Percentiles rank a stretch among this genome's conserved stretches.
phyloP scores from a whole-genome alignment of 495 filamentous ascomycete species.

The Massariosphaeria phaeospora region DNA sequence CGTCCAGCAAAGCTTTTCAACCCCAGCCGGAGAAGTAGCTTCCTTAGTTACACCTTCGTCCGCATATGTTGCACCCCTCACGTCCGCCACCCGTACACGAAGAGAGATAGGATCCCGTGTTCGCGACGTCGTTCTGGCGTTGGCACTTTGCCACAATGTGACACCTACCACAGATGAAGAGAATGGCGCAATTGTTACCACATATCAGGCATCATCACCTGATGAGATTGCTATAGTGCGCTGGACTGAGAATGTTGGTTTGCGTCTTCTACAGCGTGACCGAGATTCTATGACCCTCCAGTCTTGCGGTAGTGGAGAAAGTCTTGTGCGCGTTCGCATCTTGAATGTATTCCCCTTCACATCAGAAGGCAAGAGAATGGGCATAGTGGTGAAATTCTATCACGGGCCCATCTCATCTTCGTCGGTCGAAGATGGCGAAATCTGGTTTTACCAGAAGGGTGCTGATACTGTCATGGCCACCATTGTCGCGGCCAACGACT shows the following conservation, averaged over 20 bases:
- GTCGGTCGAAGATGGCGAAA: constrained; percentile 52
- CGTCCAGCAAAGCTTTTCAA: constrained; percentile 72
- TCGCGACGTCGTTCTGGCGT: constrained; percentile 80
- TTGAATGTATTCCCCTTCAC: constrained; percentile 97
- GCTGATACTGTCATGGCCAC: constrained; percentile 95
- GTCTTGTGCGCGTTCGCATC: constrained; percentile 81
- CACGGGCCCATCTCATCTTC: constrained; percentile 41
- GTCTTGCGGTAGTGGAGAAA: constrained; percentile 66
- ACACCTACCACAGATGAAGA: constrained; percentile 86
- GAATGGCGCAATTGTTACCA: constrained; percentile 68
- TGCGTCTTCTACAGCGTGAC: constrained; percentile 80
- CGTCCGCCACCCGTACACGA: constrained; percentile 67
- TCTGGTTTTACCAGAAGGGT: constrained; percentile 99
- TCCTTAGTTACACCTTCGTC: constrained; percentile 70
- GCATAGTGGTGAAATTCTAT: constrained; percentile 83
- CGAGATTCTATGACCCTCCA: constrained; percentile 77
- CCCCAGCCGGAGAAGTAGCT: constrained; percentile 40
- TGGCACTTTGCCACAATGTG: constrained; percentile 96
- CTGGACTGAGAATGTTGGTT: constrained; percentile 89
- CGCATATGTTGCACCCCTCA: constrained; percentile 45
- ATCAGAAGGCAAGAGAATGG: constrained; percentile 96
- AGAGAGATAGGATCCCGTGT: constrained; percentile 92
- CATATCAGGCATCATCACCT: constrained; percentile 93
- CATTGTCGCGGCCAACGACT: constrained; percentile 93
- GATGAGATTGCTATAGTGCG: constrained; percentile 98